These are phyloP conservation scores for Paxillus involutus DNA, from an alignment of 768 basidiomycete genomes.

Conservation along the genomic window DNA sequence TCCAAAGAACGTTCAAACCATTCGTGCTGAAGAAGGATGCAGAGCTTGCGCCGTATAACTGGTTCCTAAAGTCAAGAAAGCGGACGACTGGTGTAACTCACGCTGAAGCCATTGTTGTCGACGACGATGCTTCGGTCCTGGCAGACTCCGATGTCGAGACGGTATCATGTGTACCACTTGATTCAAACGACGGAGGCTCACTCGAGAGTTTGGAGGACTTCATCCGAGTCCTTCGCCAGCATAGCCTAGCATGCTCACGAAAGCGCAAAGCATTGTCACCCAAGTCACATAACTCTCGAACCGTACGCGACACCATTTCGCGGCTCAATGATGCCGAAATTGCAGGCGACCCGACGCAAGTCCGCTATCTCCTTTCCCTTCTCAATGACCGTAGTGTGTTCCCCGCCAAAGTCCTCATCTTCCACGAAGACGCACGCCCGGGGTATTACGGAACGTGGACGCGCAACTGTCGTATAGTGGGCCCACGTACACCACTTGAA, in stretches of 20 bases:
- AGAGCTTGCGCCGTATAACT: conserved; percentile 69
- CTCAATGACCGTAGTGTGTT: conserved; percentile 62
- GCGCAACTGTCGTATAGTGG: conserved; percentile 71
- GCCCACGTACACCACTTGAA: conserved; percentile 81
- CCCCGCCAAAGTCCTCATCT: conserved; percentile 82
- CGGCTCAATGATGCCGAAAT: conserved; percentile 79
- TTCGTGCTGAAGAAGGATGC: conserved; percentile 78
- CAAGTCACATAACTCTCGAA: conserved; percentile 32
- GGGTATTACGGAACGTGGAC: conserved; percentile 97
- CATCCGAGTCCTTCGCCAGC: conserved; percentile 32
- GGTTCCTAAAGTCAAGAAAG: conserved; percentile 44
- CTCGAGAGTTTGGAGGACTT: conserved; percentile 13
- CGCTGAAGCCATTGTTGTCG: conserved; percentile 60
- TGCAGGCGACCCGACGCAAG: conserved; percentile 65
- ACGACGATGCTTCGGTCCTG: conserved; percentile 34
- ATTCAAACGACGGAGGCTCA: not conserved
- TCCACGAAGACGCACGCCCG: conserved; percentile 81
- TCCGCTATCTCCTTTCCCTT: conserved; percentile 59
- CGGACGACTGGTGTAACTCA: conserved; percentile 23
- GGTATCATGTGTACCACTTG: not conserved
- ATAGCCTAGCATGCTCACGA: conserved; percentile 20
- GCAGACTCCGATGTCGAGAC: conserved; percentile 6
- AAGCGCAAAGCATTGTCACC: conserved; percentile 18
- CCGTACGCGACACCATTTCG: conserved; percentile 52
- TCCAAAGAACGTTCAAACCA: conserved; percentile 73